Base-by-base conservation (phyloP, 805 yeast genomes). In the Sugiyamaella valdiviana region DNA sequence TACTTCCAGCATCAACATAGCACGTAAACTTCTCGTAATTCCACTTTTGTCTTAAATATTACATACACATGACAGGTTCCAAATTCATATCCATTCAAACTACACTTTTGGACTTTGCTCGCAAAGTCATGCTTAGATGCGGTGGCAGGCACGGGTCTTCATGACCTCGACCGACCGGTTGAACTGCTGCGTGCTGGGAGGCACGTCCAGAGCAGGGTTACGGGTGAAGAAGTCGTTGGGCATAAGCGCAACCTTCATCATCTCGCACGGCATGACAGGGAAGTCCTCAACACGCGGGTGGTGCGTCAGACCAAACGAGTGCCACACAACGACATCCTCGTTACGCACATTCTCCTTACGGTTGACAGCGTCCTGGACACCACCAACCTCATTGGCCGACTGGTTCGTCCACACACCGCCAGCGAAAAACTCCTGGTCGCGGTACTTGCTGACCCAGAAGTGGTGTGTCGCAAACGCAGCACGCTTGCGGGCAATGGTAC, bases 391-490 rank as follows among this genome's bases (percentile, higher is more conserved):
- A 2, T 41, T 60, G 50, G 75, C 75, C 12, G 91, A 83, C 70
- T 85, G 95, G 67, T 85, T 85, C 54, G 95, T 85, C 73, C 85
- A 84, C 63, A 83, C 90, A 64, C 95, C 95, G 50, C 90, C 90
- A 45, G 90, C 88, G 56, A 73, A 85, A 58, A 82, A 66, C 68
- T 83, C 79, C 62, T 82, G 75, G 63, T 85, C 93, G 52, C 71
- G 70, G 69, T 83, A 82, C 65, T 84, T 84, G 56, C 90, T 82
- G 56, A 83, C 90, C 90, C 91, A 85, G 56, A 85, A 66, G 64
- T 83, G 91, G 63, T 85, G 75, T 17, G 90, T 83, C 36, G 90
- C 88, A 61, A 76, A 85, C 48, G 73, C 73, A 22, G 93, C 93
- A 75, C 95, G 79, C 68, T 72, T 78, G 56, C 72, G 73, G 62